Conservation (phyloP, 2,329 filamentous ascomycete genomes). For the Teratosphaeria viscida region DNA sequence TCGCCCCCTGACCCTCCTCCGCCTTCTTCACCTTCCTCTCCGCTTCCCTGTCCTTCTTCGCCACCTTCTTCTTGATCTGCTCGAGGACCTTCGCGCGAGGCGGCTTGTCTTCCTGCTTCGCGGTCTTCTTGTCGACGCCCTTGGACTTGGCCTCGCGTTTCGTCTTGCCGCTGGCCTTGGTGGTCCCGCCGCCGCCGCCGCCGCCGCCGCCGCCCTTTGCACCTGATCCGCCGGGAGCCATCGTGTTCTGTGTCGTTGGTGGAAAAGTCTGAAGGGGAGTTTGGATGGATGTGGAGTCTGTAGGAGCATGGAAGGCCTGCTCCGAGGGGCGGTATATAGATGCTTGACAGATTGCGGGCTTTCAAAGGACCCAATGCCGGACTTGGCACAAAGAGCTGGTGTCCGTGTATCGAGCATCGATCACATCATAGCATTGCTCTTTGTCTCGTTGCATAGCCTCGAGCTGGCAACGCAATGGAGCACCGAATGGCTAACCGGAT, state of each 20-base stretch:
- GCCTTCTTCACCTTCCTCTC: not conserved
- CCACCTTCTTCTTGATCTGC: not conserved
- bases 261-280: not conserved
- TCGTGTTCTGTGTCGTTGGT: not conserved
- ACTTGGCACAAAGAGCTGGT: not conserved
- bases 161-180: not conserved
- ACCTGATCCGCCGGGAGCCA: not conserved
- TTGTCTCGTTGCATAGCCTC: not conserved
- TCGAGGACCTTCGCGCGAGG: not conserved
- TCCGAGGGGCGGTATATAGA: not conserved
- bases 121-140: not conserved
- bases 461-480: not conserved
- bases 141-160: not conserved
- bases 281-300: not conserved
- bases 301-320: not conserved
- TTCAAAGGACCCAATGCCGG: not conserved
- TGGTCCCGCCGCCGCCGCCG: not conserved
- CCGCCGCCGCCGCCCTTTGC: not conserved
- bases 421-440: not conserved
- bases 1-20: not conserved
- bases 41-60: not conserved
- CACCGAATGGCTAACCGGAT: not conserved
- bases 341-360: not conserved
- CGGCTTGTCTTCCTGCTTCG: not conserved
- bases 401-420: not conserved